phyloP scores from a whole-genome alignment of 2,329 filamentous ascomycete species.

The Aspergillus caelatus region DNA sequence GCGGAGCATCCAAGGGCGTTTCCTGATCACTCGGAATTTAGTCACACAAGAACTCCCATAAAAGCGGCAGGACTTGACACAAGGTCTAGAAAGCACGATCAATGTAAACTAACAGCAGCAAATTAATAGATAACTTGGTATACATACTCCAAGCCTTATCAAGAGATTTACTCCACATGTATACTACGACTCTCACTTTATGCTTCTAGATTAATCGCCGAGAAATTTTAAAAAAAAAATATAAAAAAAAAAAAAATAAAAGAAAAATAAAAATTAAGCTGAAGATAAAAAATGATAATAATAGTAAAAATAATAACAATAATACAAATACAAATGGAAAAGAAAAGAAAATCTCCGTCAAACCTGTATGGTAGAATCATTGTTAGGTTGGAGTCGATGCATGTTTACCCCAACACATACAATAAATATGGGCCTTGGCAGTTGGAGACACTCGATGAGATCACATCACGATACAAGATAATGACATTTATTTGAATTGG shows the following conservation, averaged over 20 bases:
- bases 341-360: background rate
- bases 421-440: conserved; percentile 8
- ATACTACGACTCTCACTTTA: background rate
- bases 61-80: too few relatives aligned
- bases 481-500: background rate
- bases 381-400: conserved; percentile 4
- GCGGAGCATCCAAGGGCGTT: too few relatives aligned
- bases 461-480: background rate
- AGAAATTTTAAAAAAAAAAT: too few relatives aligned
- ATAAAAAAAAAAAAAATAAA: too few relatives aligned
- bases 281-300: background rate
- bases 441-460: conserved; percentile 8
- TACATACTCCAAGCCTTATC: background rate
- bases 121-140: too few relatives aligned
- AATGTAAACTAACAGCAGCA: too few relatives aligned
- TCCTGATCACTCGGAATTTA: too few relatives aligned
- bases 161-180: background rate
- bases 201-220: background rate
- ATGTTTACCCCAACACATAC: conserved; percentile 1
- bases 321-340: background rate
- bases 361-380: background rate
- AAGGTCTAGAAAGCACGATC: too few relatives aligned
- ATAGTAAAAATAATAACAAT: too few relatives aligned
- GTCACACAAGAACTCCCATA: too few relatives aligned
- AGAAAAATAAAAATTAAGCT: too few relatives aligned